Base-by-base conservation (phyloP, 805 yeast species). In the Candida cerambycidarum region DNA sequence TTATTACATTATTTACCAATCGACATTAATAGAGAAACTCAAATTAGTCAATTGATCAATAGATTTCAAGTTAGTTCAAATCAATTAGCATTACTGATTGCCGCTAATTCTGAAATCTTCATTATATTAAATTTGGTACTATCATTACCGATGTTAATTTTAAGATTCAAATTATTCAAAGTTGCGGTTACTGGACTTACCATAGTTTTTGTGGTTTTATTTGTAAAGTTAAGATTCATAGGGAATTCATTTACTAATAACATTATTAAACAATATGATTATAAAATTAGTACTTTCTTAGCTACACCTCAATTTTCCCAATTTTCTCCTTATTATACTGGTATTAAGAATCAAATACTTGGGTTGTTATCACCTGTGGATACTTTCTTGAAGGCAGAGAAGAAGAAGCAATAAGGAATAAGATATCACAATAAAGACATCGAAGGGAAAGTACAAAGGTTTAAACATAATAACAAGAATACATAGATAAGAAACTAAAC, bases 241-340 rank as follows among this genome's bases (percentile, higher is more conserved):
- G 48, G 54, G 9, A 67, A 60, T 43, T 56, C 53, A 45, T 64
- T 58, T 48, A 60, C 71, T 14, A 58, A 58, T 44, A 46, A 63
- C 7, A 60, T 82, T 7, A 59, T 81, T 34, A 62, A 63, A 11
- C 73, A 73, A 40, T 72, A 74, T 51, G 77, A 80, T 44, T 52
- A 58, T 42, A 66, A 61, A 47, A 55, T 73, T 14, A 73, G 67
- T 44, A 47, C 42, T 27, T 46, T 43, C 18, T 59, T 54, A 41
- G 23, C 52, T 23, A 45, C 44, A 32, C 50, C 59, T 4, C 53
- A 41, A 31, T 43, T 50, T 12, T 23, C 32, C 10, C 39, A 28
- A 28, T 38, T 44, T 13, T 3, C 12, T 3, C 34, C 9, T 12
- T 38, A 44, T 27, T 48, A 48, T 24, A 10, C 13, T 5, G 16